Evolutionary conservation across 1,284 basidiomycete species (phyloP).

Genomic region (Pascua sp.): DNA sequence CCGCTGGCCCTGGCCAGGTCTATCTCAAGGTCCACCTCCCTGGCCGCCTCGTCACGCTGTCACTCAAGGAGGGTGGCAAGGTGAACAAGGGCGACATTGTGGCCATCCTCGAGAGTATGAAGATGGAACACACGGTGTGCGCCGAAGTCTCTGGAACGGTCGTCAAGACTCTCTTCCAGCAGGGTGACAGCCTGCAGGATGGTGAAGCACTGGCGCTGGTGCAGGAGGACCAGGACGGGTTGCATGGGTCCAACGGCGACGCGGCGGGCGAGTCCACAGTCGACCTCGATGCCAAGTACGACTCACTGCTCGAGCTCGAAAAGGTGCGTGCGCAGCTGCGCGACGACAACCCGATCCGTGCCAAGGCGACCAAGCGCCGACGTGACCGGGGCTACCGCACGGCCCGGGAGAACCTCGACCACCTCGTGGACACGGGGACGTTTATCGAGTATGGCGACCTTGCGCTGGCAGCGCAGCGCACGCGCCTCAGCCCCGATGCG

Average conservation of each 20-base stretch:
- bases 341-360: slow-evolving; percentile 10
- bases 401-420: slow-evolving; percentile 15
- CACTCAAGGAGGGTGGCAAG: slow-evolving; percentile 6
- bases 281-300: slow-evolving; percentile 15
- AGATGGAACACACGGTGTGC: slow-evolving; percentile 21
- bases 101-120: slow-evolving; percentile 19
- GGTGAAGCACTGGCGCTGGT: slow-evolving; percentile 15
- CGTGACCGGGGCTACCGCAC: slow-evolving; percentile 14
- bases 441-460: slow-evolving; percentile 21
- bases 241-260: background rate
- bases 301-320: slow-evolving; percentile 16
- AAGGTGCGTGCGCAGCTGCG: slow-evolving; percentile 9
- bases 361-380: slow-evolving; percentile 14
- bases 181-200: slow-evolving; percentile 16
- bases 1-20: slow-evolving; percentile 12
- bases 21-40: slow-evolving; percentile 18
- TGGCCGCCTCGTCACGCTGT: slow-evolving; percentile 14
- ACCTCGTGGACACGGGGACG: slow-evolving; percentile 18
- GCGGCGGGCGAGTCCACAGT: slow-evolving; percentile 3
- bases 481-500: slow-evolving; percentile 6
- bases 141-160: slow-evolving; percentile 8
- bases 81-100: slow-evolving; percentile 13
- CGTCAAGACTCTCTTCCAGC: slow-evolving; percentile 4
- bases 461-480: slow-evolving; percentile 15
- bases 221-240: background rate